Evolutionary conservation across 73 alveolate species (phyloP).

Genomic region (Halteria grandinella): DNA sequence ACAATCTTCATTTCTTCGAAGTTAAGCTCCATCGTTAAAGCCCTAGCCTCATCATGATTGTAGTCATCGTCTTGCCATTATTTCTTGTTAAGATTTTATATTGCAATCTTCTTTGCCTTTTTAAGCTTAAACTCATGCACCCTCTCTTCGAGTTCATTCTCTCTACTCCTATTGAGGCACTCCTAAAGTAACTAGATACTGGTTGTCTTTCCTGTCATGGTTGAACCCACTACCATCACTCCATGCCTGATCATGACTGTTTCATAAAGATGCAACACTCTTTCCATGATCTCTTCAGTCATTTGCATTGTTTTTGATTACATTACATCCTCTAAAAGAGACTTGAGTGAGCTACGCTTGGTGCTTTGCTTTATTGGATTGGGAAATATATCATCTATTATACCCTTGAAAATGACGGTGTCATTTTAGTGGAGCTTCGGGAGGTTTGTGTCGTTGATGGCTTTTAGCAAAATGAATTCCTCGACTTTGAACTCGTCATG

Average conservation of each 20-base stretch:
- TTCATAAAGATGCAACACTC: conserved; percentile 85
- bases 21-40: conserved; percentile 55
- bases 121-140: conserved; percentile 27
- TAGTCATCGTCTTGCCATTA: conserved; percentile 24
- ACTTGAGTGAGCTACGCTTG: conserved; percentile 77
- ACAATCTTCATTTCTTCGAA: conserved; percentile 63
- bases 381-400: conserved; percentile 85
- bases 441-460: conserved; percentile 84
- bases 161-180: conserved; percentile 80
- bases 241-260: conserved; percentile 85
- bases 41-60: conserved; percentile 13
- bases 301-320: conserved; percentile 72
- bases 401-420: conserved; percentile 76
- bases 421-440: conserved; percentile 85
- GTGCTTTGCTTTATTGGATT: conserved; percentile 68
- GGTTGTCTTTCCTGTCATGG: conserved; percentile 86
- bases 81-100: conserved; percentile 58
- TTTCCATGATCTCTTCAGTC: conserved; percentile 73
- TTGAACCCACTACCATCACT: conserved; percentile 73
- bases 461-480: conserved; percentile 77
- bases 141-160: conserved; percentile 71
- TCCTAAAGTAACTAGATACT: conserved; percentile 72
- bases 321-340: conserved; percentile 77
- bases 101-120: conserved; percentile 75
- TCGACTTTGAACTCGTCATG: conserved; percentile 64